Evolutionary conservation across 352 stramenopile species (phyloP).

Genomic region (Albugo laibachii): DNA sequence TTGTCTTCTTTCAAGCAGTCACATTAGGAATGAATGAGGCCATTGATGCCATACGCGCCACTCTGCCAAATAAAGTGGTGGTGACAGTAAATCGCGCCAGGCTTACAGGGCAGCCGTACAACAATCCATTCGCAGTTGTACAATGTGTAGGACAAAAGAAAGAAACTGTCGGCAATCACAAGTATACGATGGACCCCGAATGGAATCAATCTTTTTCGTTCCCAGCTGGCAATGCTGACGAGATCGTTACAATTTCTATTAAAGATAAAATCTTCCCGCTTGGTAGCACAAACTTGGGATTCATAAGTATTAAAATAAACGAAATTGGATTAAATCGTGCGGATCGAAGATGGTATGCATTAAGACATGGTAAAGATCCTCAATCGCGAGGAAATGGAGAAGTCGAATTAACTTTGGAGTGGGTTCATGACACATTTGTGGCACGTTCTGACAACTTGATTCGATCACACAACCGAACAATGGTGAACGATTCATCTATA

Average conservation of each 20-base stretch:
- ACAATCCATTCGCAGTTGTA: slow-evolving; percentile 69
- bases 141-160: slow-evolving; percentile 73
- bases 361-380: slow-evolving; percentile 51
- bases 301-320: slow-evolving; percentile 53
- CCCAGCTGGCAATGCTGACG: slow-evolving; percentile 52
- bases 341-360: slow-evolving; percentile 53
- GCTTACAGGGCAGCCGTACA: slow-evolving; percentile 69
- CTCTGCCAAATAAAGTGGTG: slow-evolving; percentile 76
- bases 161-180: slow-evolving; percentile 70
- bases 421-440: slow-evolving; percentile 79
- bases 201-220: slow-evolving; percentile 84
- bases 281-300: slow-evolving; percentile 31
- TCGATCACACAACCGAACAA: not conserved
- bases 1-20: slow-evolving; percentile 73
- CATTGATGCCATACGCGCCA: slow-evolving; percentile 52
- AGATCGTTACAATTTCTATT: slow-evolving; percentile 39
- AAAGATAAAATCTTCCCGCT: slow-evolving; percentile 34
- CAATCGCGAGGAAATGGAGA: slow-evolving; percentile 54
- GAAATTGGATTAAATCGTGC: slow-evolving; percentile 64
- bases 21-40: slow-evolving; percentile 51
- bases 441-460: slow-evolving; percentile 73
- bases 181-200: slow-evolving; percentile 78
- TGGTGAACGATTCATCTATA: no score
- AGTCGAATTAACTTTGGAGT: slow-evolving; percentile 73
- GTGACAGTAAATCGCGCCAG: slow-evolving; percentile 70